Base-by-base conservation (phyloP, 257 asterid species). In the Cordia subcordata region DNA sequence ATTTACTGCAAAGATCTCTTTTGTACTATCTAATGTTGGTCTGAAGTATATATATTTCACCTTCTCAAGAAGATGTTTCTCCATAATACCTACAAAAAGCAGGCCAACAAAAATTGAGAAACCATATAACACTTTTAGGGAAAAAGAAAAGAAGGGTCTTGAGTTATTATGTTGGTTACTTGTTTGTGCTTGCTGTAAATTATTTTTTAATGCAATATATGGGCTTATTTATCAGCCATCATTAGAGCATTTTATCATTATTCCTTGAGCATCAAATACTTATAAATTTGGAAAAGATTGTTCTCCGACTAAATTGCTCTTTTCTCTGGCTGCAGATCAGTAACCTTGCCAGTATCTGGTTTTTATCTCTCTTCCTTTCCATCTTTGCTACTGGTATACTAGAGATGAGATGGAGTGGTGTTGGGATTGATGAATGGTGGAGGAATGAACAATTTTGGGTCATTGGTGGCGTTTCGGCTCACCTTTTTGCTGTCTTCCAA, bases 391-490 rank as follows among this genome's bases (percentile, higher is more conserved):
- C 98, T 1, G 98, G 98, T 69, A 91, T 91, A 21, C 87, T 91
- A 32, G 98, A 91, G 71, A 91, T 91, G 98, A 71, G 95, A 72
- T 91, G 98, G 98, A 88, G 98, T 60, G 98, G 96, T 38, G 98
- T 91, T 13, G 90, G 95, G 65, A 91, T 91, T 19, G 96, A 91
- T 16, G 98, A 91, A 71, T 91, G 98, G 98, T 91, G 98, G 98
- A 87, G 98, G 72, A 91, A 91, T 35, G 98, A 91, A 78, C 98
- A 91, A 80, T 91, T 91, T 74, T 91, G 98, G 96, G 96, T 90
- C 75, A 90, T 90, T 14, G 98, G 96, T 64, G 96, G 98, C 60
- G 96, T 90, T 68, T 90, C 98, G 3, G 74, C 98, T 59, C 98
- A 91, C 72, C 78, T 85, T 52, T 91, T 91, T 35, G 98, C 98